These are phyloP conservation scores for Coemansia sp. DNA, from an alignment of 192 early-diverging fungal genomes.

Conservation along the genomic window DNA sequence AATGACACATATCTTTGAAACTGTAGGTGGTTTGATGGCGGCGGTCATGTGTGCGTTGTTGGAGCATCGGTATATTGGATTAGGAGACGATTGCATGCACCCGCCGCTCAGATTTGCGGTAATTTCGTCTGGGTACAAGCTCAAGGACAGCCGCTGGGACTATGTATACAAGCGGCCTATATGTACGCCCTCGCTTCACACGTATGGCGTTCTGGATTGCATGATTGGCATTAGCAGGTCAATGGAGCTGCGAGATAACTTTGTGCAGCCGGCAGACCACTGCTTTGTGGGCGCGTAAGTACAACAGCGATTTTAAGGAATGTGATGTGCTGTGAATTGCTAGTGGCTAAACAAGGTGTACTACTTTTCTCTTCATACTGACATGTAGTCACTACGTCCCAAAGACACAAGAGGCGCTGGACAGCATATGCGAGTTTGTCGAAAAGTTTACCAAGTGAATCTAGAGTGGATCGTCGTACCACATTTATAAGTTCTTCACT, in stretches of 20 bases:
- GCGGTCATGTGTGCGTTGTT: constrained; percentile 38
- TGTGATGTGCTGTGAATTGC: neutral
- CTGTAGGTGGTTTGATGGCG: constrained; percentile 49
- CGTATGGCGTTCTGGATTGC: constrained; percentile 49
- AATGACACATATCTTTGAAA: neutral
- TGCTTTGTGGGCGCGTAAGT: constrained; percentile 46
- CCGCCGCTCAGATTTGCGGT: constrained; percentile 40
- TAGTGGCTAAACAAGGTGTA: neutral
- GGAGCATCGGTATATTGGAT: constrained; percentile 19
- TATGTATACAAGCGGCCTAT: constrained; percentile 34
- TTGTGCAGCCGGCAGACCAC: constrained; percentile 21
- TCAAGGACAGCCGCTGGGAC: constrained; percentile 35
- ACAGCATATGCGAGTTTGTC: constrained; percentile 32
- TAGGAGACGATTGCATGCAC: constrained; percentile 15
- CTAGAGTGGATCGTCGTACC: neutral
- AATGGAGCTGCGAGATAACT: constrained; percentile 28
- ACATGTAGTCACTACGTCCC: constrained; percentile 46
- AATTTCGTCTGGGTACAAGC: constrained; percentile 48
- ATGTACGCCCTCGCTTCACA: constrained; percentile 45
- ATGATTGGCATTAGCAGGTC: constrained; percentile 41
- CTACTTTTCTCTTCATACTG: neutral
- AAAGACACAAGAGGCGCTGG: constrained; percentile 32
- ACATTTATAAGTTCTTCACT: neutral
- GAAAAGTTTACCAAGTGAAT: constrained; percentile 14
- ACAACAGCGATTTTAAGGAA: neutral